Conservation (phyloP, 1,284 basidiomycete species). For the Ustilago crameri region DNA sequence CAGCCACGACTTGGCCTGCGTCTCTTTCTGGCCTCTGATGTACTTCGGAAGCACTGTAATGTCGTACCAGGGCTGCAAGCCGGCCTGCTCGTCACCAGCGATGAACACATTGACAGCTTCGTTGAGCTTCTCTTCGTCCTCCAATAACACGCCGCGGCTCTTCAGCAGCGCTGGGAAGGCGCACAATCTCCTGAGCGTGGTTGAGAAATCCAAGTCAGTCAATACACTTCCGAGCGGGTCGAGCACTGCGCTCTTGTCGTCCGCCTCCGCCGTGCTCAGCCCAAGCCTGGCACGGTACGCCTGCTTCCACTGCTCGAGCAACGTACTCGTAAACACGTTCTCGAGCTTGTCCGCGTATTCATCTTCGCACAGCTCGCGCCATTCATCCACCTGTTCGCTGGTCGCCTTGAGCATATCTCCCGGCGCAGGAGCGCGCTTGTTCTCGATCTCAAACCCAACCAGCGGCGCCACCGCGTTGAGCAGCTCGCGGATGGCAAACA, state of each 20-base stretch:
- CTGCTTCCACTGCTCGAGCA: conserved; percentile 55
- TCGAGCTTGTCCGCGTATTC: conserved; percentile 45
- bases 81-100: conserved; percentile 12
- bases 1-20: conserved; percentile 50
- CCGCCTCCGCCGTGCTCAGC: conserved; percentile 18
- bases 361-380: conserved; percentile 45
- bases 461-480: conserved; percentile 40
- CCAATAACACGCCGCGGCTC: conserved; percentile 3
- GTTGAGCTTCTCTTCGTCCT: conserved; percentile 34
- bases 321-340: conserved; percentile 39
- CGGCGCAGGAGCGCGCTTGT: conserved; percentile 66
- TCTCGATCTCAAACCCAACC: conserved; percentile 51
- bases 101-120: conserved; percentile 32
- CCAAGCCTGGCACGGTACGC: conserved; percentile 54
- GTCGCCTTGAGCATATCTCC: conserved; percentile 47
- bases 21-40: conserved; percentile 35
- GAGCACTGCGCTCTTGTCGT: conserved; percentile 39
- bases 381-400: conserved; percentile 42
- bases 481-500: conserved; percentile 46
- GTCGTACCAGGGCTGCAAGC: conserved; percentile 42
- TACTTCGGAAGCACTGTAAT: conserved; percentile 28
- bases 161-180: conserved; percentile 42
- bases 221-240: conserved; percentile 37
- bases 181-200: conserved; percentile 51
- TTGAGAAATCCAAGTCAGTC: conserved; percentile 52